Conservation (phyloP, 2,329 filamentous ascomycete species). For the Pestalotiopsis sp. region DNA sequence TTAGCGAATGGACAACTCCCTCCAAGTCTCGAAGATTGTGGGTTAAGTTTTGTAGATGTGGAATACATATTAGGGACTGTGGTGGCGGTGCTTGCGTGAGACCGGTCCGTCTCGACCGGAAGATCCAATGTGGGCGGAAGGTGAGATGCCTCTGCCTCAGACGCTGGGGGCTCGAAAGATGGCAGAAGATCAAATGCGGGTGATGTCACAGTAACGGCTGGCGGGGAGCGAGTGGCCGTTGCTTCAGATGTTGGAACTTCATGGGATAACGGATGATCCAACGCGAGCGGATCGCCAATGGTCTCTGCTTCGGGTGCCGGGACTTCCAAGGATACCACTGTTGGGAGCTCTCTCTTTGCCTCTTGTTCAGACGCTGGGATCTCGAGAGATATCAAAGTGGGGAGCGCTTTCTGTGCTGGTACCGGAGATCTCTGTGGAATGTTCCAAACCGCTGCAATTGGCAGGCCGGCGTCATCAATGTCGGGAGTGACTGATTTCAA, state of each 20-base stretch:
- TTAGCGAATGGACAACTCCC: conserved; percentile 24
- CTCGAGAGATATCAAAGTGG: no score
- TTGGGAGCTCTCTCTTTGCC: not conserved
- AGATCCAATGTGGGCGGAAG: not conserved
- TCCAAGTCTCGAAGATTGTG: not conserved
- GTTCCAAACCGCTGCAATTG: not conserved
- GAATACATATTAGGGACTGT: not conserved
- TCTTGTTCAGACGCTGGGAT: not conserved
- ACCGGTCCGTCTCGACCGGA: not conserved
- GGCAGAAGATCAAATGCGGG: not conserved
- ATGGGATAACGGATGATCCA: no score
- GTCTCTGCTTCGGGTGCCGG: no score
- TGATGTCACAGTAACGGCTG: no score
- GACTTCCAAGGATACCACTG: no score
- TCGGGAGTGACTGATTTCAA: not conserved
- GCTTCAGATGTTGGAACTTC: no score
- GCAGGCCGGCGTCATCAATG: not conserved
- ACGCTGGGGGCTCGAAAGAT: not conserved
- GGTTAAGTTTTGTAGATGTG: not conserved
- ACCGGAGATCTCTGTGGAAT: not conserved
- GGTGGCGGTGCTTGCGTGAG: not conserved
- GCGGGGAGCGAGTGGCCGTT: no score
- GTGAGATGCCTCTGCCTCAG: not conserved
- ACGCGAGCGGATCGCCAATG: no score
- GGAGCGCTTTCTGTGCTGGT: not conserved